Evolutionary conservation across 2,329 filamentous ascomycete species (phyloP), one percentile per base, ranked within the genome.

Genomic region (Exophiala oligosperma): DNA sequence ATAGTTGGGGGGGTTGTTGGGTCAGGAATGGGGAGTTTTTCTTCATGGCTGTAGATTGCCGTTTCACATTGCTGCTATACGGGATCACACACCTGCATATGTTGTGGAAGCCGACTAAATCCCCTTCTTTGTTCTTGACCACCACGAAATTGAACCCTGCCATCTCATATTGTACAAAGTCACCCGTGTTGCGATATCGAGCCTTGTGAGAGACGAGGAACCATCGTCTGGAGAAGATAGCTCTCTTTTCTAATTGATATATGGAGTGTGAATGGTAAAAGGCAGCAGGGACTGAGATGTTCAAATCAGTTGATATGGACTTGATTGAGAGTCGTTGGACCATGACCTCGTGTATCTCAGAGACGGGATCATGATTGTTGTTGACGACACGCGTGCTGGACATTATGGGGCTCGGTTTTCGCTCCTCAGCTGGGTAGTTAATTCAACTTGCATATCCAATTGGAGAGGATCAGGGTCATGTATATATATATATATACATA

Each of bases 71-170:
- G 17, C 17, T 17, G 17, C 14, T 9, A 24, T 2, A 23, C 6
- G 23, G 26, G 5, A 28, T 2, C 7, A 52, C 59, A 14, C 44
- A 62, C 4, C 84, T 74, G 71, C 84, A 86, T 29, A 86, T 75
- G 65, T 86, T 86, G 72, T 86, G 84, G 68, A 86, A 85, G 23
- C 77, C 83, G 57, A 83, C 80, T 70, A 85, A 79, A 4, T 76
- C 74, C 11, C 77, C 77, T 9, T 78, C 71, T 26, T 79, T 75
- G 66, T 83, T 81, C 24, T 72, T 72, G 54, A 76, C 72, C 9
- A 86, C 68, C 63, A 85, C 71, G 66, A 86, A 81, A 37, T 81
- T 74, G 70, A 80, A 85, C 17, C 79, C 82, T 3, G 82, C 59
- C 59, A 61, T 59, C 21, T 61, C 59, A 43, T 61, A 61, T 48